Percentiles rank a stretch among this genome's conserved stretches.
These are phyloP conservation scores for Cutaneotrichosporon mucoides DNA, from an alignment of 1,284 basidiomycete genomes.

Conservation along the genomic window DNA sequence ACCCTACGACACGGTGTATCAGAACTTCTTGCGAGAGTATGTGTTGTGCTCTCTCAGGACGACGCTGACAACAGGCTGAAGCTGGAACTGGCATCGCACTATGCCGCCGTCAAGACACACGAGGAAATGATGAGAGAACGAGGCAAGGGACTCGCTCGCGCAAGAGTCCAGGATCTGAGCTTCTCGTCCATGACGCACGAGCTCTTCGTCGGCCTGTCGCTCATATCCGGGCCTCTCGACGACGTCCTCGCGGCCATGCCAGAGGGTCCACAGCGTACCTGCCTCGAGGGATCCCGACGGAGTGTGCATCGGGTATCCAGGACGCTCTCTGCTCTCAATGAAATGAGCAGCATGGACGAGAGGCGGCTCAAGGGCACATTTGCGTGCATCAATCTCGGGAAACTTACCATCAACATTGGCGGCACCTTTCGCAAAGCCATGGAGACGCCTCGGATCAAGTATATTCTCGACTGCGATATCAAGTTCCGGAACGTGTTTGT, in stretches of 20 bases:
- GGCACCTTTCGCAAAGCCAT: slow-evolving; percentile 45
- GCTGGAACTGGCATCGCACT: not conserved
- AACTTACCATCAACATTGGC: slow-evolving; percentile 47
- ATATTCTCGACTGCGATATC: slow-evolving; percentile 45
- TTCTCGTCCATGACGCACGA: slow-evolving; percentile 48
- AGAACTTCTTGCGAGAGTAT: slow-evolving; percentile 35
- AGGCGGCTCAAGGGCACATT: slow-evolving; percentile 45
- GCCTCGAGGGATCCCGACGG: slow-evolving; percentile 39
- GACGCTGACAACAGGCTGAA: not conserved
- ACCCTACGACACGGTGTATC: slow-evolving; percentile 46
- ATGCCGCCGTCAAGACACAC: not conserved
- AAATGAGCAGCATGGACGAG: slow-evolving; percentile 44
- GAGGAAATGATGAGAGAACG: not conserved
- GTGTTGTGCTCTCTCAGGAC: slow-evolving; percentile 8
- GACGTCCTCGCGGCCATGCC: slow-evolving; percentile 32
- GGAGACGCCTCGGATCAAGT: slow-evolving; percentile 36
- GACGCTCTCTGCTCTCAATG: slow-evolving; percentile 45
- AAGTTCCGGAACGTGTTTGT: slow-evolving; percentile 39
- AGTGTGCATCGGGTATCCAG: slow-evolving; percentile 43
- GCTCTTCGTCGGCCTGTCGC: slow-evolving; percentile 46
- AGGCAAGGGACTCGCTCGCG: not conserved
- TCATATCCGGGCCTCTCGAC: slow-evolving; percentile 44
- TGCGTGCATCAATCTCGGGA: slow-evolving; percentile 44
- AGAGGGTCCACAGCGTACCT: slow-evolving; percentile 34
- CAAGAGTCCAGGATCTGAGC: slow-evolving; percentile 26